Evolutionary conservation across 2,329 filamentous ascomycete genomes (phyloP).

Genomic region (Xylaria sp.): DNA sequence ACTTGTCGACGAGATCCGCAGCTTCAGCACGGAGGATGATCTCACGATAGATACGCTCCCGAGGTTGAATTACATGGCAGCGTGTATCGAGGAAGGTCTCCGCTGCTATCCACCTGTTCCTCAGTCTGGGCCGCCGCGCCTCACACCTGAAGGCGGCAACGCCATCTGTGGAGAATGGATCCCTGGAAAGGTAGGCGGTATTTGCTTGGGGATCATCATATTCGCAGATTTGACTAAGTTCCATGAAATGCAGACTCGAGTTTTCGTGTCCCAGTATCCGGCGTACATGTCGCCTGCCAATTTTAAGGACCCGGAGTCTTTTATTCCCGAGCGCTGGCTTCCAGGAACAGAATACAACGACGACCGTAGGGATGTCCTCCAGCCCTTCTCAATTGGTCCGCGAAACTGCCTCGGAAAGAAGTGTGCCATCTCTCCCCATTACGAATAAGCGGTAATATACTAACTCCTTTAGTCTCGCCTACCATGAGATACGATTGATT

Average conservation of each 20-base stretch:
- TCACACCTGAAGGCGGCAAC: neutral
- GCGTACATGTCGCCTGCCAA: too few species aligned
- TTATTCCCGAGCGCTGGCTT: constrained; percentile 2
- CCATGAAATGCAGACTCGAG: too few species aligned
- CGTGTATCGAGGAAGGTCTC: neutral
- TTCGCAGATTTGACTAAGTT: too few species aligned
- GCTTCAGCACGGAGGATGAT: neutral
- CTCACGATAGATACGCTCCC: neutral
- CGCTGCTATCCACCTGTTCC: neutral
- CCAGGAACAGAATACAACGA: neutral
- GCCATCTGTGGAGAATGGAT: neutral
- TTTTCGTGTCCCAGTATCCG: too few species aligned
- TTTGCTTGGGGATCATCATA: neutral
- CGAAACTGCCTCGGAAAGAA: constrained; percentile 3
- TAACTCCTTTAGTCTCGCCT: too few species aligned
- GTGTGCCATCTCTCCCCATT: too few species aligned
- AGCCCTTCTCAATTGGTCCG: constrained; percentile 1
- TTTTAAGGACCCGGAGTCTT: neutral
- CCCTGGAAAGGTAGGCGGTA: neutral
- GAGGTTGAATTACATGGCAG: neutral
- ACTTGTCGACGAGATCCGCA: neutral
- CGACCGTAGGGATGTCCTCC: neutral
- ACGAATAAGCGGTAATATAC: too few species aligned
- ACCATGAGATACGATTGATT: constrained; percentile 3
- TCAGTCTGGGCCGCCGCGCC: neutral